phyloP scores from a whole-genome alignment of 2,329 filamentous ascomycete species.

The Aspergillus sp. region DNA sequence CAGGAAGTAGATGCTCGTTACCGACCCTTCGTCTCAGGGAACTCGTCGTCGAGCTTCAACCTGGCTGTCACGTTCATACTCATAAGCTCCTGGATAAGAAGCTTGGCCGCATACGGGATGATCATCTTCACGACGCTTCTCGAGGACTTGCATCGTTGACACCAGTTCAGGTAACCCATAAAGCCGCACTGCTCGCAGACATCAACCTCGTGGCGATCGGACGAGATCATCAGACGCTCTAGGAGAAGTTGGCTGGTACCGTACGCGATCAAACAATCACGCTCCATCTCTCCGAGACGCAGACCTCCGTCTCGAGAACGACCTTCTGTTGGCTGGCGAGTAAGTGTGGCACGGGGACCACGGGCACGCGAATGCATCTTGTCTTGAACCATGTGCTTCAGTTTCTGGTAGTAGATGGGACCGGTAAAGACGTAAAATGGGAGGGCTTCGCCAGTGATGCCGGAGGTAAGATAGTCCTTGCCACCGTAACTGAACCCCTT shows the following conservation, averaged over 20 bases:
- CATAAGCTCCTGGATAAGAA: constrained; percentile 91
- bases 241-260: constrained; percentile 89
- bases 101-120: constrained; percentile 95
- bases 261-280: constrained; percentile 96
- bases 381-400: constrained; percentile 99
- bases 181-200: constrained; percentile 92
- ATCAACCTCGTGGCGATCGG: constrained; percentile 86
- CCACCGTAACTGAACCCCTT: constrained; percentile 95
- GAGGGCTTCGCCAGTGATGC: constrained; percentile 89
- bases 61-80: constrained; percentile 98
- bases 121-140: constrained; percentile 86
- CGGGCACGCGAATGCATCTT: constrained; percentile 97
- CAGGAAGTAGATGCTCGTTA: constrained; percentile 12
- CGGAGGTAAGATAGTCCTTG: constrained; percentile 94
- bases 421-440: constrained; percentile 98
- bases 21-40: constrained; percentile 57
- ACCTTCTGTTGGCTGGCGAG: constrained; percentile 93
- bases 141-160: constrained; percentile 85
- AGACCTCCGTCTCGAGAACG: constrained; percentile 88
- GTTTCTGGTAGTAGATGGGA: constrained; percentile 98
- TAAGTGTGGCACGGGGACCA: constrained; percentile 87
- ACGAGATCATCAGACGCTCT: constrained; percentile 91
- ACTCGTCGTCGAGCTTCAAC: constrained; percentile 89
- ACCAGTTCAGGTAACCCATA: constrained; percentile 95
- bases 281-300: constrained; percentile 96